Evolutionary conservation across 805 yeast species (phyloP).

Genomic region (Nakazawaea holstii): DNA sequence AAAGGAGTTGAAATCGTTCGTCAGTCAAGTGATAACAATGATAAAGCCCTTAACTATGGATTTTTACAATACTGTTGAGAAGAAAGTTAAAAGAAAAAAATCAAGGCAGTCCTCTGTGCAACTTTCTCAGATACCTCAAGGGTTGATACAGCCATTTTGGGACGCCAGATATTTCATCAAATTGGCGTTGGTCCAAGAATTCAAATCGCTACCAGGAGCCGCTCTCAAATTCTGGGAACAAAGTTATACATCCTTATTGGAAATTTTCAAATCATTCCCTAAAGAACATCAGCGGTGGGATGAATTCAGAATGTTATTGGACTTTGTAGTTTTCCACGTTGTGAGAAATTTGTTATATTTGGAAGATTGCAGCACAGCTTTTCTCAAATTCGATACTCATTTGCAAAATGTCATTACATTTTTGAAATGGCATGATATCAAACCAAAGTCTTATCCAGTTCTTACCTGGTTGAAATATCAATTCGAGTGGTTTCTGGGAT

Average conservation of each 20-base stretch:
- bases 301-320: slow-evolving; percentile 46
- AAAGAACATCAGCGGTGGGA: slow-evolving; percentile 29
- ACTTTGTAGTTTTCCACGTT: slow-evolving; percentile 57
- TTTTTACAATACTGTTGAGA: slow-evolving; percentile 36
- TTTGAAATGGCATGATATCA: slow-evolving; percentile 23
- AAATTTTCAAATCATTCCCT: slow-evolving; percentile 26
- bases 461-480: slow-evolving; percentile 59
- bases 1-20: slow-evolving; percentile 32
- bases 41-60: slow-evolving; percentile 37
- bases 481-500: slow-evolving; percentile 58
- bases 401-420: slow-evolving; percentile 42
- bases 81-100: slow-evolving; percentile 33
- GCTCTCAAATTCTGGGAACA: slow-evolving; percentile 47
- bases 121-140: slow-evolving; percentile 1
- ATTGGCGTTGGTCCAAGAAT: slow-evolving; percentile 43
- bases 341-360: slow-evolving; percentile 53
- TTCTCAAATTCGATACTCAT: slow-evolving; percentile 62
- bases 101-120: slow-evolving; percentile 15
- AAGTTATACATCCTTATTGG: slow-evolving; percentile 46
- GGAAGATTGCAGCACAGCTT: slow-evolving; percentile 54
- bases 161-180: slow-evolving; percentile 47
- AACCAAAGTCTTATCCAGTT: slow-evolving; percentile 23
- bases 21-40: slow-evolving; percentile 28
- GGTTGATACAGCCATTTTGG: slow-evolving; percentile 29
- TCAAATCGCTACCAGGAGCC: slow-evolving; percentile 39